Percentiles rank a stretch among this genome's conserved stretches.
These are phyloP conservation scores for Epichloe glyceriae DNA, from an alignment of 2,329 filamentous ascomycete genomes.

Conservation along the genomic window DNA sequence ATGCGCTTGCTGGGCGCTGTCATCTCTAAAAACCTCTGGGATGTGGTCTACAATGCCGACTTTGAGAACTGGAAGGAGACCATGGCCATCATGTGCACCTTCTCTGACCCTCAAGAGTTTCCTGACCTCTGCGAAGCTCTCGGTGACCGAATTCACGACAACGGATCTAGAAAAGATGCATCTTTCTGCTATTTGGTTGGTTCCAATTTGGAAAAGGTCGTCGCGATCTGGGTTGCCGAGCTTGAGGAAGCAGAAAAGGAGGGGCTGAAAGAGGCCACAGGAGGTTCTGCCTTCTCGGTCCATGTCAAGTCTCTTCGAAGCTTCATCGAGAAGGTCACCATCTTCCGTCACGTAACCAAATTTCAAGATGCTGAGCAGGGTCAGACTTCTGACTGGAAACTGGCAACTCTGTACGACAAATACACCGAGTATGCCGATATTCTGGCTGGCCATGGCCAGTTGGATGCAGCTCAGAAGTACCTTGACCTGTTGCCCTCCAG, in stretches of 20 bases:
- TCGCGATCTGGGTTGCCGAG: conserved; percentile 85
- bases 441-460: conserved; percentile 75
- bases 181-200: conserved; percentile 94
- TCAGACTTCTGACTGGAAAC: conserved; percentile 73
- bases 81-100: conserved; percentile 92
- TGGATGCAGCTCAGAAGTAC: conserved; percentile 81
- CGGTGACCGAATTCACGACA: conserved; percentile 77
- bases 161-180: conserved; percentile 71
- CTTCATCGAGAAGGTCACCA: conserved; percentile 95
- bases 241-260: conserved; percentile 72
- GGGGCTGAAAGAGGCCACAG: conserved; percentile 52
- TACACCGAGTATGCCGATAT: conserved; percentile 97
- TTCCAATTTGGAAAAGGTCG: conserved; percentile 94
- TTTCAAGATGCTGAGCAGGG: conserved; percentile 69
- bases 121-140: conserved; percentile 89
- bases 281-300: conserved; percentile 78
- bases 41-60: conserved; percentile 93
- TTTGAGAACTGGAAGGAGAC: conserved; percentile 91
- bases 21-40: conserved; percentile 94
- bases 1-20: conserved; percentile 81
- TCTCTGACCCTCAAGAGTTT: conserved; percentile 82
- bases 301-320: conserved; percentile 80
- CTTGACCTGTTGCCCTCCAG: conserved; percentile 71
- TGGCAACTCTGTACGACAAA: conserved; percentile 78
- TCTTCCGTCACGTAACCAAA: conserved; percentile 88